Evolutionary conservation across 2,329 filamentous ascomycete genomes (phyloP).

Genomic region (Aureobasidium musti): DNA sequence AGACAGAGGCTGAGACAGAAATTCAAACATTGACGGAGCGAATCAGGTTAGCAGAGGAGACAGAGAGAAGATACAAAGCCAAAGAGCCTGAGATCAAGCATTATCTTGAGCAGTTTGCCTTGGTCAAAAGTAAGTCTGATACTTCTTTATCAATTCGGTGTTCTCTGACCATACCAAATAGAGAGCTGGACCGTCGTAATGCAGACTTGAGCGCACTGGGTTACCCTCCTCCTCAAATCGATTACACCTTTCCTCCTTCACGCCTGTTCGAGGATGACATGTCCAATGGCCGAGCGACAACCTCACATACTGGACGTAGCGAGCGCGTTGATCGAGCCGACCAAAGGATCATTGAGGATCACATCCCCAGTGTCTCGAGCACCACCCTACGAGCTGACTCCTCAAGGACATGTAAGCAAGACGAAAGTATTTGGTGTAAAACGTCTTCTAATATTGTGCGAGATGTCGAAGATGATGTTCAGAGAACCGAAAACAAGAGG

Average conservation of each 20-base stretch:
- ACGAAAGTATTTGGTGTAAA: background rate
- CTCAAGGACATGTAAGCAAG: slow-evolving; percentile 9
- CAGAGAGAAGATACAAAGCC: slow-evolving; percentile 37
- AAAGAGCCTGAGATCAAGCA: slow-evolving; percentile 43
- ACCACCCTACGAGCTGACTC: slow-evolving; percentile 17
- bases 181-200: slow-evolving; percentile 15
- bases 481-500: background rate
- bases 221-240: background rate
- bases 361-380: slow-evolving; percentile 13
- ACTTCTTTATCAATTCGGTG: background rate
- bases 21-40: slow-evolving; percentile 32
- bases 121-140: slow-evolving; percentile 39
- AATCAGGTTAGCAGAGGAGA: slow-evolving; percentile 34
- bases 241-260: slow-evolving; percentile 1
- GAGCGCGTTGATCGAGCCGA: background rate
- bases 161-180: slow-evolving; percentile 28
- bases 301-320: background rate
- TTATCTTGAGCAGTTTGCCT: slow-evolving; percentile 42
- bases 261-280: background rate
- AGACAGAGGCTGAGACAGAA: slow-evolving; percentile 34
- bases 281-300: background rate
- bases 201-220: background rate
- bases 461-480: slow-evolving; percentile 4
- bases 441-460: background rate
- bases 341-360: background rate